Evolutionary conservation across 2,329 filamentous ascomycete genomes (phyloP), one percentile per base, ranked within the genome.

Genomic region (Pyrenophora teres): DNA sequence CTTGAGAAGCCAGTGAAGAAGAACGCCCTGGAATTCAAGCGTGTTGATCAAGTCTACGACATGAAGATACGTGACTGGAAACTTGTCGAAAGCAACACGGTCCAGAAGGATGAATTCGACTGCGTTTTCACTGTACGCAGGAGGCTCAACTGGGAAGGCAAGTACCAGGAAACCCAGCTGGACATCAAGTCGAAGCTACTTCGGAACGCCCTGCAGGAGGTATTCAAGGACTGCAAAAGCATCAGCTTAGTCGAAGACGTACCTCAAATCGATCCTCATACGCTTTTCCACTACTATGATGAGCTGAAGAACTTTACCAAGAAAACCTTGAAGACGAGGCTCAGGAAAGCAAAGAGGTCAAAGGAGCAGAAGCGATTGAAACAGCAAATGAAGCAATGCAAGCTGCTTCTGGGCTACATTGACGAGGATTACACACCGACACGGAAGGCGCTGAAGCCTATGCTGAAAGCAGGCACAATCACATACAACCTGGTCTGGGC

Each of bases 401-500:
- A 90, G 66, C 78, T 91, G 0, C 80, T 95, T 3, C 74, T 92
- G 46, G 84, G 84, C 48, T 94, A 91, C 63, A 78, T 94, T n/a
- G 87, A 92, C 61, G 84, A 87, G 54, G 92, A 96, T 72, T 96
- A 90, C 65, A 83, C 85, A 1, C 81, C 89, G 15, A 86, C 82
- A 30, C 92, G 93, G 69, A 90, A 91, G 72, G 89, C 87, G 1
- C 80, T 96, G 0, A 87, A 92, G 60, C 89, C 90, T 0, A 84
- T 96, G 75, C 78, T 96, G 2, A 83, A 91, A 57, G 88, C 87
- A 27, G 90, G 90, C 7, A 85, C 91, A 38, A 95, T 96, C 69
- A 95, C 90, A 0, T 96, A 92, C 62, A 90, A 96, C 50, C 81
- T 95, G 2, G 78, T 95, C 1, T 96, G 92, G 92, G 90, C 91